A percentile compares a stretch with the other conserved stretches of the same genome.
Conservation (phyloP, 106 monocot genomes). For the Allium fistulosum region DNA sequence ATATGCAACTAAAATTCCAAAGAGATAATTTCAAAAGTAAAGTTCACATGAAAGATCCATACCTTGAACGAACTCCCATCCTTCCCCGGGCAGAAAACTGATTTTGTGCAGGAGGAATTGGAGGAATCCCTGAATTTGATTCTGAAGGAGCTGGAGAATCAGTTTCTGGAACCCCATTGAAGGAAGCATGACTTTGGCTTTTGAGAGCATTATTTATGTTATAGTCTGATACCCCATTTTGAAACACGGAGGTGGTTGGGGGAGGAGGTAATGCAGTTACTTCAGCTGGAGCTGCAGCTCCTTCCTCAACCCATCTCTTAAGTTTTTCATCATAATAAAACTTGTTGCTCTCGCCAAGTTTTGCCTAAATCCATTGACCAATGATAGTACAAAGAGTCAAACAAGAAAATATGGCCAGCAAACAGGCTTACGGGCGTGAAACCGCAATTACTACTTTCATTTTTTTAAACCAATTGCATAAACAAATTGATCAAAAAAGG, state of each 20-base stretch:
- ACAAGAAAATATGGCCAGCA: too few relatives aligned
- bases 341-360: slow-evolving; percentile 82
- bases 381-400: too few relatives aligned
- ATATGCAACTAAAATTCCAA: too few relatives aligned
- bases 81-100: slow-evolving; percentile 84
- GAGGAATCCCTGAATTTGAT: slow-evolving; percentile 45
- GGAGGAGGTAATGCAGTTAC: slow-evolving; percentile 73
- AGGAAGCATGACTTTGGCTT: slow-evolving; percentile 10
- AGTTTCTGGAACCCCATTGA: slow-evolving; percentile 26
- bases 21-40: too few relatives aligned
- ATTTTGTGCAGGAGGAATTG: slow-evolving; percentile 68
- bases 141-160: slow-evolving; percentile 26
- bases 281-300: slow-evolving; percentile 57
- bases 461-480: too few relatives aligned
- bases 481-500: too few relatives aligned
- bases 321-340: slow-evolving; percentile 98
- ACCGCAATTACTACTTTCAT: too few relatives aligned
- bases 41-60: neutral
- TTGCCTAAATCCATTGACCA: slow-evolving; percentile 38
- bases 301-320: slow-evolving; percentile 98
- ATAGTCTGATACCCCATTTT: slow-evolving; percentile 44
- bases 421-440: too few relatives aligned
- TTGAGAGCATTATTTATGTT: slow-evolving; percentile 34
- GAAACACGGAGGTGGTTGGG: slow-evolving; percentile 47
- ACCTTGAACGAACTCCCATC: slow-evolving; percentile 86